Percentiles rank a stretch among this genome's conserved stretches.
phyloP scores from a whole-genome alignment of 1,284 basidiomycete genomes.

The Trichosporon faecale region DNA sequence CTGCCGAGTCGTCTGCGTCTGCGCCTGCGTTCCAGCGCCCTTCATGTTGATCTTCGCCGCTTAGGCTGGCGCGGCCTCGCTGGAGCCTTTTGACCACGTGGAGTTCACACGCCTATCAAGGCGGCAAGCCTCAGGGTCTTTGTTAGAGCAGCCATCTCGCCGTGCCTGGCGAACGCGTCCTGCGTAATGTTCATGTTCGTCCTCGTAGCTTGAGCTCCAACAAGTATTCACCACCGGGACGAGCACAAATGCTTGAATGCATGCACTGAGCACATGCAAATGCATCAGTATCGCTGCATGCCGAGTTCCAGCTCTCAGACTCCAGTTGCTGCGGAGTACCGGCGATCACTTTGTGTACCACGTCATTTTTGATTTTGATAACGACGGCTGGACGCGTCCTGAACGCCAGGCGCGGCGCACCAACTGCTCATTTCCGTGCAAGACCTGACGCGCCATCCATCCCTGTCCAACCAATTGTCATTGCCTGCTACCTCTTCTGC shows the following conservation, averaged over 20 bases:
- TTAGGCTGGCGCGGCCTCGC: neutral
- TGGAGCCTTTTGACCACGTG: neutral
- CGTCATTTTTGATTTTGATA: slow-evolving; percentile 17
- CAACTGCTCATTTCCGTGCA: neutral
- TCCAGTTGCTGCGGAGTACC: neutral
- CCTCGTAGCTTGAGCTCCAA: neutral
- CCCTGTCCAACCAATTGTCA: neutral
- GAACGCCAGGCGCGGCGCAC: slow-evolving; percentile 8
- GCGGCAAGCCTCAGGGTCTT: neutral
- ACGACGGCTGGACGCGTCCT: slow-evolving; percentile 1
- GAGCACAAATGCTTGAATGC: no score
- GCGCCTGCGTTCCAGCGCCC: no score
- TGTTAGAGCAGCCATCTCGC: neutral
- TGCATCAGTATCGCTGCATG: neutral
- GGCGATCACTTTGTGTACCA: neutral
- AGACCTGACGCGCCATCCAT: neutral
- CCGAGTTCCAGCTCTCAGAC: neutral
- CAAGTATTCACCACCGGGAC: no score
- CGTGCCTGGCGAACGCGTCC: slow-evolving; percentile 8
- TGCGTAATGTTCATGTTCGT: neutral
- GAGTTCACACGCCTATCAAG: neutral
- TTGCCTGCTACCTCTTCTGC: neutral
- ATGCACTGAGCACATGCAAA: neutral
- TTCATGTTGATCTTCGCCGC: neutral
- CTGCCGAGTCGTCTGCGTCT: slow-evolving; percentile 9